Evolutionary conservation across 805 yeast genomes (phyloP), one percentile per base, ranked within the genome.

Genomic region (Tetrapisispora taiwanensis): DNA sequence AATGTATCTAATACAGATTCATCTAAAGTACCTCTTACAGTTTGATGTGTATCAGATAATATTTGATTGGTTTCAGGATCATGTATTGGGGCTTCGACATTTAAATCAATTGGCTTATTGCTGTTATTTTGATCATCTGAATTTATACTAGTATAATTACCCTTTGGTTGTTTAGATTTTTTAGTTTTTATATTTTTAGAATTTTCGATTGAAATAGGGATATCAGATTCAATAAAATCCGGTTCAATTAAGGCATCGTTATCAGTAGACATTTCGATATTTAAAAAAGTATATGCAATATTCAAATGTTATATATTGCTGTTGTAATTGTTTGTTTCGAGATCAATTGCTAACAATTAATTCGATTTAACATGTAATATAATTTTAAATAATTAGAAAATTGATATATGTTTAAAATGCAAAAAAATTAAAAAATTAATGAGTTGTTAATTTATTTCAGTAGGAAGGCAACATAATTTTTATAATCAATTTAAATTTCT

Each of bases 401-500:
- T 10, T 14, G 12, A 30, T 24, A 17, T 13, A 24, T 12, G 14
- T 7, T 28, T 12, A 31, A 13, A 7, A 31, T 10, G 28, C 33
- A 19, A 31, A 37, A 37, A 36, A 43, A 45, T 46, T 14, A 41
- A 22, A 48, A 41, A 42, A 31, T 10, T n/a, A 31, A 8, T 31
- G 9, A n/a, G 34, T 22, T 22, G 39, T 36, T 36, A 36, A 24
- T 15, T 39, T 39, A 39, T 22, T 31, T 63, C 68, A 63, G 68
- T 61, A 63, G 68, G 68, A 63, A 63, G 66, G 68, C 68, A 63
- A 63, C 68, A 62, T 58, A 54, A 51, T 60, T 56, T 61, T 63
- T 60, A 52, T 61, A 62, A 62, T 61, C 65, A 53, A 50, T 53
- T 37, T 47, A 45, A 47, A 46, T 42, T 45, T 33, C 52, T 27